phyloP scores from a whole-genome alignment of 257 asterid species.

The Ocimum tenuiflorum region DNA sequence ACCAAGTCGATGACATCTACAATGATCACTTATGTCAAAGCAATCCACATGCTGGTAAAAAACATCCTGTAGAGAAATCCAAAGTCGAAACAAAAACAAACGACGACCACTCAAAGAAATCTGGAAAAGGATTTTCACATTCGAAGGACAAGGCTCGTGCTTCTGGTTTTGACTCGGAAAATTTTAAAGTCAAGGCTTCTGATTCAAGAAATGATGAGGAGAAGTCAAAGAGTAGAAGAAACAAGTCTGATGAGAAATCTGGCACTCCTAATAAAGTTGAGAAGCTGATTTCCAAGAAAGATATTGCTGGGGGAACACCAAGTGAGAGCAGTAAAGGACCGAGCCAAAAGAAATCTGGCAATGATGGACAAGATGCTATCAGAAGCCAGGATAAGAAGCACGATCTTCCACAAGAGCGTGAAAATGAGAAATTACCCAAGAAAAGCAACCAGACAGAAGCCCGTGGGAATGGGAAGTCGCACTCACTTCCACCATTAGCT shows the following conservation, averaged over 20 bases:
- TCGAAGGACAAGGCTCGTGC: conserved; percentile 48
- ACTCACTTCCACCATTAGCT: conserved; percentile 67
- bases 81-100: conserved; percentile 37
- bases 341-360: conserved; percentile 33
- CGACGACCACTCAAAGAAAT: conserved; percentile 41
- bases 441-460: conserved; percentile 41
- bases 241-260: conserved; percentile 45
- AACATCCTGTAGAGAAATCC: conserved; percentile 35
- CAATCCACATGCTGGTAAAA: conserved; percentile 30
- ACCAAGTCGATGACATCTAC: conserved; percentile 29
- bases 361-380: conserved; percentile 37
- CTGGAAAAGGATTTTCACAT: conserved; percentile 61
- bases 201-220: conserved; percentile 51
- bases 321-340: conserved; percentile 43
- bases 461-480: conserved; percentile 49
- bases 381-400: conserved; percentile 44
- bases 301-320: conserved; percentile 41
- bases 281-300: conserved; percentile 44
- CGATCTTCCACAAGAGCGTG: conserved; percentile 35
- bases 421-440: conserved; percentile 43
- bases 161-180: conserved; percentile 45
- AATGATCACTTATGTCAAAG: conserved; percentile 28
- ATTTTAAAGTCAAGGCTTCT: conserved; percentile 33
- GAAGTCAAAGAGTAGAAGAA: conserved; percentile 55
- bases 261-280: conserved; percentile 41